Conservation (phyloP, 2,329 filamentous ascomycete species). For the Microsporum ferrugineum region DNA sequence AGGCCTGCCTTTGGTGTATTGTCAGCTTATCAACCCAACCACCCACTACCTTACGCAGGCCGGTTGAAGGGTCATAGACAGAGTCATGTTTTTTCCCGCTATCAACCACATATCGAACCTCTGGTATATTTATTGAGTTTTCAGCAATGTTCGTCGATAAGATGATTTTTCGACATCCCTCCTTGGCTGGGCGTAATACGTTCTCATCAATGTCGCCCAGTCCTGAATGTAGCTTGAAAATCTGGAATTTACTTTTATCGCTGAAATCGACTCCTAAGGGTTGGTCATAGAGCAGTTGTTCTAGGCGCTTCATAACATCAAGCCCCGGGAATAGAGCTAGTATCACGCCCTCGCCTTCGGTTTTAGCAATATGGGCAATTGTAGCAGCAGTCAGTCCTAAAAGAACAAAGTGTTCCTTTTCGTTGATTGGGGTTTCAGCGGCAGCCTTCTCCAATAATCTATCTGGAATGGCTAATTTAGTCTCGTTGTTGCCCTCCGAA, state of each 20-base stretch:
- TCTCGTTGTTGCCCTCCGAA: neutral
- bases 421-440: neutral
- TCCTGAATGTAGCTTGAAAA: conserved; percentile 39
- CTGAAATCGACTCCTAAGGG: conserved; percentile 32
- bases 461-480: neutral
- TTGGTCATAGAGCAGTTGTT: conserved; percentile 21
- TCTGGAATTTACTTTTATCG: conserved; percentile 30
- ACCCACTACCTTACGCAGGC: conserved; percentile 30
- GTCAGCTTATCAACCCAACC: conserved; percentile 41
- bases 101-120: conserved; percentile 42
- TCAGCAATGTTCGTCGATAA: conserved; percentile 43
- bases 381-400: conserved; percentile 33
- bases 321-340: conserved; percentile 41
- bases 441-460: neutral
- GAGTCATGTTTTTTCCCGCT: conserved; percentile 33
- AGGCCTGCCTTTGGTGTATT: conserved; percentile 39
- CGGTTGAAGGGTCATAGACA: conserved; percentile 30
- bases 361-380: conserved; percentile 37
- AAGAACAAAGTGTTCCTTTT: conserved; percentile 28
- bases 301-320: conserved; percentile 27
- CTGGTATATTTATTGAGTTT: conserved; percentile 42
- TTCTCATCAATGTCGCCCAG: conserved; percentile 36
- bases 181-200: conserved; percentile 22
- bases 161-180: conserved; percentile 38
- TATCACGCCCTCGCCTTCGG: conserved; percentile 35